These are phyloP conservation scores for Alternaria triticina DNA, from an alignment of 2,329 filamentous ascomycete species.

Conservation along the genomic window DNA sequence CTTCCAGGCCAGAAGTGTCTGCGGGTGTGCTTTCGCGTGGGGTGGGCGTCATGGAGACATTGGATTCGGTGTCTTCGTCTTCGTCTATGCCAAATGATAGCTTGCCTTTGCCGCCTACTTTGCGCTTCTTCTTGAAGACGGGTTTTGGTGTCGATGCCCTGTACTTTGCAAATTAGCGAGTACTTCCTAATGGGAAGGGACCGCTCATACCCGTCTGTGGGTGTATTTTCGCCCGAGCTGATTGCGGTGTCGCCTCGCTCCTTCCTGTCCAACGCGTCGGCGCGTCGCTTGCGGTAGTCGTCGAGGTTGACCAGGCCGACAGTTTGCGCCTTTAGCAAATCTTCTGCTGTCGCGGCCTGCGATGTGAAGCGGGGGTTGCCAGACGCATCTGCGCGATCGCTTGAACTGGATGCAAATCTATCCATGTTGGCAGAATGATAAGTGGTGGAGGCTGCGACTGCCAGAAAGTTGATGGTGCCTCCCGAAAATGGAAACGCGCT, in stretches of 20 bases:
- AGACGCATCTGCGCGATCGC: conserved; percentile 27
- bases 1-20: conserved; percentile 44
- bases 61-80: conserved; percentile 63
- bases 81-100: conserved; percentile 76
- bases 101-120: conserved; percentile 62
- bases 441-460: background rate
- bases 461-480: conserved; percentile 2
- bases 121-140: conserved; percentile 64
- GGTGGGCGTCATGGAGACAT: conserved; percentile 44
- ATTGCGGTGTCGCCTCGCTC: conserved; percentile 78
- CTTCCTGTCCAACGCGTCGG: conserved; percentile 90
- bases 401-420: conserved; percentile 30
- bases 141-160: conserved; percentile 61
- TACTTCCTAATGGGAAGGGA: background rate
- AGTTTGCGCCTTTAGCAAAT: conserved; percentile 82
- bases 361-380: conserved; percentile 70
- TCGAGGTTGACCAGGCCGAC: conserved; percentile 90
- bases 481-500: conserved; percentile 9
- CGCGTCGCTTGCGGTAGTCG: conserved; percentile 94
- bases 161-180: conserved; percentile 62
- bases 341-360: conserved; percentile 77
- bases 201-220: conserved; percentile 64
- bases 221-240: conserved; percentile 60
- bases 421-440: conserved; percentile 29
- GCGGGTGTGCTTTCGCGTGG: conserved; percentile 48